Evolutionary conservation across 1,284 basidiomycete species (phyloP).

Genomic region (Meira miltonrushii): DNA sequence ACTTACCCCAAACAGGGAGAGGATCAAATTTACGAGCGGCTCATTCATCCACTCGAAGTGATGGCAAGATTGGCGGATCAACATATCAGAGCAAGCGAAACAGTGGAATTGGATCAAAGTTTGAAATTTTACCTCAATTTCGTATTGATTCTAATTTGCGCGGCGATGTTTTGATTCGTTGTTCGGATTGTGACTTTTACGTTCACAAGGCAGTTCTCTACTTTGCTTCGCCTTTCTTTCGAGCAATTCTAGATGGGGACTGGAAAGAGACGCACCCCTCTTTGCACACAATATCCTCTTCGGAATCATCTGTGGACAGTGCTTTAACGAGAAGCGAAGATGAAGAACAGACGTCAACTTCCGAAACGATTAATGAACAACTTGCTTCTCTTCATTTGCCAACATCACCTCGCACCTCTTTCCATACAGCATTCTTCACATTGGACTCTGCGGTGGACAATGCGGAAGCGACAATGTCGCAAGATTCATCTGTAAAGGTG

Average conservation of each 20-base stretch:
- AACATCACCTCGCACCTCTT: conserved; percentile 21
- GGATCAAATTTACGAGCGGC: background rate
- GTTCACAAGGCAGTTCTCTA: conserved; percentile 32
- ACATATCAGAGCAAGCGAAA: background rate
- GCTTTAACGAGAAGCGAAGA: background rate
- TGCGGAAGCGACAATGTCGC: background rate
- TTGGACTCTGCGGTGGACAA: background rate
- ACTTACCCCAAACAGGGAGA: background rate
- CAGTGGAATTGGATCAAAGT: background rate
- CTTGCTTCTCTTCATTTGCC: background rate
- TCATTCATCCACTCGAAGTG: background rate
- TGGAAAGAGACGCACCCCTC: conserved; percentile 27
- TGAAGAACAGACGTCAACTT: background rate
- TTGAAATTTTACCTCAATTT: conserved; percentile 4
- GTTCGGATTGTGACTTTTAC: conserved; percentile 28
- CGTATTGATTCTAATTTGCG: background rate
- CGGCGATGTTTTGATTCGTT: conserved; percentile 30
- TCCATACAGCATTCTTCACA: conserved; percentile 18
- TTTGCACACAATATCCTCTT: conserved; percentile 3
- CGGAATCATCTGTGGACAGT: background rate
- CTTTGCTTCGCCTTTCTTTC: conserved; percentile 34
- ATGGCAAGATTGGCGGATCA: background rate
- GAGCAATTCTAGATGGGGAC: conserved; percentile 22
- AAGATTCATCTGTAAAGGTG: too few relatives aligned
- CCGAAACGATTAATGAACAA: background rate